Base-by-base conservation (phyloP, 2,329 filamentous ascomycete species). In the Amylocarpus encephaloides region DNA sequence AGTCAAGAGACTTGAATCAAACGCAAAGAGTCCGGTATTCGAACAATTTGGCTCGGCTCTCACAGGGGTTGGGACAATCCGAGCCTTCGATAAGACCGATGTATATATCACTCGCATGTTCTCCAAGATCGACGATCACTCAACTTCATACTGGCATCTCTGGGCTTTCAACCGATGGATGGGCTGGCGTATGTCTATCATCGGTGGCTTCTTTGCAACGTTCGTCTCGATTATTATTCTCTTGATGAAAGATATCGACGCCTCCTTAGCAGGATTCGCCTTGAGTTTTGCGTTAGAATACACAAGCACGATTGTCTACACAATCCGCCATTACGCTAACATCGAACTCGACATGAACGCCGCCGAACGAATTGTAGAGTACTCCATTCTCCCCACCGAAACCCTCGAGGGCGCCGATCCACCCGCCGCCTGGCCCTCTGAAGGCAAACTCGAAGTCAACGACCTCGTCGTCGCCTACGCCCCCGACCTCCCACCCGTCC, bases 341-440 rank as follows among this genome's bases (percentile, higher is more conserved):
- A 70, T 89, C 16, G 87, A 92, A 64, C 71, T 91, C 3, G 80
- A 87, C 61, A 89, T 91, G 84, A 90, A 90, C 60, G 79, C 85
- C 0, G 82, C 83, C 0, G 87, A 92, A 67, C 75, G 87, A 29
- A 80, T 92, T 22, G 72, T 88, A 4, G 87, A 91, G 64, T 92
- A 91, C 64, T 78, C 81, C 0, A 78, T 82, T 43, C 73, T 90
- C 7, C 70, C 78, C 30, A 88, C 79, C 0, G 86, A 90, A 64
- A 74, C 78, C 16, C 78, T 83, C 39, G 79, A 72, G 11, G 85
- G 83, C 11, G 65, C 68, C 16, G 71, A 75, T 18, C 78, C 83
- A 0, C 82, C 86, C 0, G 83, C 85, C 1, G 79, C 80, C 1
- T 93, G 88, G 88, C 88, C 88, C 0, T 79, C 78, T 0, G 78